Base-by-base conservation (phyloP, 2,329 filamentous ascomycete species). In the Chaetomiaceae sp. region DNA sequence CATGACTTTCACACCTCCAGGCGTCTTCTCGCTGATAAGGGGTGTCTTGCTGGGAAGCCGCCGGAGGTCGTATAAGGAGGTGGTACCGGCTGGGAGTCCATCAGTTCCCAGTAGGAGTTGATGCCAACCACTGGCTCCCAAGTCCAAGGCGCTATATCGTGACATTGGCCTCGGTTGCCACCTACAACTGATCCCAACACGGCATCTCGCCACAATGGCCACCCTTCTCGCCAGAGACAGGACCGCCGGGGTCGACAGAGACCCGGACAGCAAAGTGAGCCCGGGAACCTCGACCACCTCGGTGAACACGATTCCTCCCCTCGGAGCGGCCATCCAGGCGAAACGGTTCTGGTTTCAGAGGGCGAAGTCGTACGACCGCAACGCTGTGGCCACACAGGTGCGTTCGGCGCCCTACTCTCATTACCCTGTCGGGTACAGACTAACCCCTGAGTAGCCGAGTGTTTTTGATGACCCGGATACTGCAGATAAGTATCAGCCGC, bases 381-480 rank as follows among this genome's bases (percentile, higher is more conserved):
- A 65, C 45, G 66, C 64, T 12, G 59, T 66, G 5, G 67, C 67
- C 1, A 70, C 67, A 0, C 65, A 65, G 57, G 57, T 56, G n/a
- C 54, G 61, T 17, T 17, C 6, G 10, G 8, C 17, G 11, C 12
- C 12, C 2, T 18, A 14, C 3, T n/a, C n/a, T n/a, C n/a, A n/a
- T n/a, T 14, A n/a, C 29, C 29, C 4, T 4, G 7, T 6, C 10
- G n/a, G n/a, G n/a, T 7, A 19, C 22, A 6, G 15, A 22, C 30
- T 41, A 19, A 45, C 36, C 14, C 2, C 3, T 11, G 2, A 7
- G 2, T 35, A 61, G 45, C 49, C 49, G 12, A 63, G 59, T 39
- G 67, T 70, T 2, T 70, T 67, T 27, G 68, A 70, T 37, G 65
- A 69, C 19, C 59, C 62, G 0, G 60, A 63, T 1, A 60, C 63